phyloP scores from a whole-genome alignment of 441 rosid species.

The Mallotus japonicus region DNA sequence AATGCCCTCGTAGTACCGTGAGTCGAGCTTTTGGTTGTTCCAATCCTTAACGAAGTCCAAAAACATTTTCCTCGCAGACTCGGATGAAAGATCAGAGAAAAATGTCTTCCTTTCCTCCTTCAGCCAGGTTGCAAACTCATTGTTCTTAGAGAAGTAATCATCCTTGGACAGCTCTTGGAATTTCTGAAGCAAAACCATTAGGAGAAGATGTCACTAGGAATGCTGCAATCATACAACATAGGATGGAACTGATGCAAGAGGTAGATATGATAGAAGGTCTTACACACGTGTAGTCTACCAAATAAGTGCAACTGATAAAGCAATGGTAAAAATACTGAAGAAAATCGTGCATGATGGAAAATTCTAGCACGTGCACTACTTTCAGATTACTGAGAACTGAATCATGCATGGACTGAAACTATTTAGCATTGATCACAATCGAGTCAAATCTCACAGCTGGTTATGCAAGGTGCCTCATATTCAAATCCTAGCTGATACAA shows the following conservation, averaged over 20 bases:
- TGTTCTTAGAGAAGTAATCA: conserved; percentile 86
- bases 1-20: conserved; percentile 83
- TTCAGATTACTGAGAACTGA: background rate
- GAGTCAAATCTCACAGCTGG: background rate
- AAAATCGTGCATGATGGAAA: background rate
- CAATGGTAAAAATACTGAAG: background rate
- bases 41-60: conserved; percentile 63
- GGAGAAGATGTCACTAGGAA: conserved; percentile 1
- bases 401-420: background rate
- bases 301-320: background rate
- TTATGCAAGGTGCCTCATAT: no score
- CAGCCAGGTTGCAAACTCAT: conserved; percentile 90
- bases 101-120: conserved; percentile 66
- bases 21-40: conserved; percentile 70
- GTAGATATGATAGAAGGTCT: no score
- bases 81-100: conserved; percentile 81
- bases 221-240: background rate
- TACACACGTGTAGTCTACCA: background rate
- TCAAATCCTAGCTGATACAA: no score
- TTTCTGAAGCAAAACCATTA: conserved; percentile 40
- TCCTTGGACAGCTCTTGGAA: conserved; percentile 66
- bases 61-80: conserved; percentile 66
- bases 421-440: no score
- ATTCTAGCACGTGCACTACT: no score
- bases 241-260: background rate